Conservation (phyloP, 2,329 filamentous ascomycete species). For the Trichophyton simii region DNA sequence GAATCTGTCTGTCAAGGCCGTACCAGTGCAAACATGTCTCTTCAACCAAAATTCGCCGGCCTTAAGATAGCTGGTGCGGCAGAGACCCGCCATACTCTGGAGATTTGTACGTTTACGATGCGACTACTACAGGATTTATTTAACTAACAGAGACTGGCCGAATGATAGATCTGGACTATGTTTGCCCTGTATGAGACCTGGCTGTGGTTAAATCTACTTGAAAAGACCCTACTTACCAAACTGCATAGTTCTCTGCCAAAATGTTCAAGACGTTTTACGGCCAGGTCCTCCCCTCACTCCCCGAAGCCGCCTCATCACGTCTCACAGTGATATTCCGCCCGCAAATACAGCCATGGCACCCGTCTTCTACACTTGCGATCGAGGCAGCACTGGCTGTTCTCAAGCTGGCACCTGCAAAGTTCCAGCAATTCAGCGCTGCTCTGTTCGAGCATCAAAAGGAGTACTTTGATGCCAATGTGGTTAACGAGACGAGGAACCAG, state of each 20-base stretch:
- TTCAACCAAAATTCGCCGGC: constrained; percentile 48
- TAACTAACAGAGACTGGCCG: not conserved
- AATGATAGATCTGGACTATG: constrained; percentile 64
- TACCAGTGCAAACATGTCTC: constrained; percentile 36
- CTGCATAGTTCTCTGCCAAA: constrained; percentile 48
- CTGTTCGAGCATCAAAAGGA: constrained; percentile 58
- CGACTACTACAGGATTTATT: not conserved
- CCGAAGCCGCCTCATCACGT: constrained; percentile 44
- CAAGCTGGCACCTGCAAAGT: constrained; percentile 54
- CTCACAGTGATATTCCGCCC: constrained; percentile 75
- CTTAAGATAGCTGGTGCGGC: constrained; percentile 25
- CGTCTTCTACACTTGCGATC: constrained; percentile 56
- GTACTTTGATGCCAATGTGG: constrained; percentile 76
- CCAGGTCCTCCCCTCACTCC: constrained; percentile 52
- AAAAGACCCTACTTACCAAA: constrained; percentile 2
- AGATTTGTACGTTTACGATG: constrained; percentile 24
- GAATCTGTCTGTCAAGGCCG: too few relatives aligned
- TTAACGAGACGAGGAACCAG: constrained; percentile 69
- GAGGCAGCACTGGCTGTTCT: constrained; percentile 77
- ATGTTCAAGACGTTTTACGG: constrained; percentile 66
- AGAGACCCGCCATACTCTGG: constrained; percentile 25
- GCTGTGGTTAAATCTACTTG: not conserved
- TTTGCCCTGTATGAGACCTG: constrained; percentile 50
- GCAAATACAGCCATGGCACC: constrained; percentile 92
- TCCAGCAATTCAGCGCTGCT: constrained; percentile 64